Evolutionary conservation across 2,329 filamentous ascomycete genomes (phyloP).

Genomic region (Chaetomiaceae sp.): DNA sequence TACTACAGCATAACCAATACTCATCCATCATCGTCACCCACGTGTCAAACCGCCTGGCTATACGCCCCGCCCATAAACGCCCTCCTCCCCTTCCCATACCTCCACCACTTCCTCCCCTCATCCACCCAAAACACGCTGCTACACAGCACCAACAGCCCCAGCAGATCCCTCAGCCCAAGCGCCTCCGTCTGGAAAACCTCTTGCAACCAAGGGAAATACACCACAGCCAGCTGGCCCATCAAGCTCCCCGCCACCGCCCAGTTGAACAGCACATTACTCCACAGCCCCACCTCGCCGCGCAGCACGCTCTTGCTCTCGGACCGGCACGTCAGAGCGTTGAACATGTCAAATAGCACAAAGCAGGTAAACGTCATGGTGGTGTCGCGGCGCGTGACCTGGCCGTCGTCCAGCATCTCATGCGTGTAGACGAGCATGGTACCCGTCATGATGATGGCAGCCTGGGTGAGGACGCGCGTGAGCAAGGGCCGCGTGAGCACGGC

Average conservation of each 20-base stretch:
- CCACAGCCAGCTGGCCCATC: slow-evolving; percentile 80
- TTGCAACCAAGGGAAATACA: slow-evolving; percentile 92
- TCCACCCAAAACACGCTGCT: slow-evolving; percentile 95
- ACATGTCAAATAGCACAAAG: slow-evolving; percentile 99
- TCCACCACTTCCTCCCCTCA: slow-evolving; percentile 78
- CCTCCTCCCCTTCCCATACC: slow-evolving; percentile 42
- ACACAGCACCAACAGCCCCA: slow-evolving; percentile 68
- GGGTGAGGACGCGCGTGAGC: slow-evolving; percentile 79
- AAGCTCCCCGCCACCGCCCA: slow-evolving; percentile 86
- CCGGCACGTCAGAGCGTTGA: slow-evolving; percentile 91
- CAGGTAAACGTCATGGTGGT: slow-evolving; percentile 99
- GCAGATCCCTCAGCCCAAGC: slow-evolving; percentile 67
- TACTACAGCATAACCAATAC: slow-evolving; percentile 12
- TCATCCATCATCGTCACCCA: background rate
- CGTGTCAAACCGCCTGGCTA: slow-evolving; percentile 16
- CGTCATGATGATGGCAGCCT: slow-evolving; percentile 82
- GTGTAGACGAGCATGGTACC: slow-evolving; percentile 90
- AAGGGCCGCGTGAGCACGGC: slow-evolving; percentile 84
- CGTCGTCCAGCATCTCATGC: slow-evolving; percentile 81
- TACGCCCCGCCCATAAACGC: slow-evolving; percentile 5
- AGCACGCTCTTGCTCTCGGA: slow-evolving; percentile 87
- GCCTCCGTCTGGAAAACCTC: slow-evolving; percentile 94
- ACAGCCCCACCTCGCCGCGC: slow-evolving; percentile 75
- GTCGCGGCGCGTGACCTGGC: slow-evolving; percentile 82
- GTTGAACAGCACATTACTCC: slow-evolving; percentile 92